A percentile compares a stretch with the other conserved stretches of the same genome.
These are phyloP conservation scores for Coccomyxa subellipsoidea DNA, from an alignment of 163 green algal species.

Conservation along the genomic window DNA sequence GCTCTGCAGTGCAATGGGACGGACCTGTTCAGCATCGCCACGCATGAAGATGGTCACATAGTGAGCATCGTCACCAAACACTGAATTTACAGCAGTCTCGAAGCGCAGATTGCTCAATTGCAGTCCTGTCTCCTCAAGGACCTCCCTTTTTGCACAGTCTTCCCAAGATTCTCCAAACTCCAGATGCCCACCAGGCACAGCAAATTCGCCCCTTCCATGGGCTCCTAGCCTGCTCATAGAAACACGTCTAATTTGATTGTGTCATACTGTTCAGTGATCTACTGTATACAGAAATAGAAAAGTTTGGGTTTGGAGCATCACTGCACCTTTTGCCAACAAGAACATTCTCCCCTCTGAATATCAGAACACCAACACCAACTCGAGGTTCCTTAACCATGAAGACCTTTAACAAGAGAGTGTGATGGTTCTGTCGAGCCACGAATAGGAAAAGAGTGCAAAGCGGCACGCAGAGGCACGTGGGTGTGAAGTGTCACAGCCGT, in stretches of 20 bases:
- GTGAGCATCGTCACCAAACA: constrained; percentile 6
- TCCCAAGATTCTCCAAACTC: constrained; percentile 11
- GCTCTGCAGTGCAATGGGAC: not conserved
- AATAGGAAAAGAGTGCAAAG: no score
- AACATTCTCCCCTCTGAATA: not conserved
- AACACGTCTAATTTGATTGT: no score
- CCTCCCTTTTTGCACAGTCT: constrained; percentile 6
- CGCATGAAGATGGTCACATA: constrained; percentile 22
- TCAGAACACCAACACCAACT: not conserved
- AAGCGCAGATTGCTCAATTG: not conserved
- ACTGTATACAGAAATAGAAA: no score
- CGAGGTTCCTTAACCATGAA: not conserved
- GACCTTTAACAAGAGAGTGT: no score
- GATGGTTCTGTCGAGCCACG: no score
- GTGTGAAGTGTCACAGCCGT: no score
- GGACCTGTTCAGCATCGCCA: not conserved
- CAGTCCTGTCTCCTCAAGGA: constrained; percentile 49
- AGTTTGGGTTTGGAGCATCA: no score
- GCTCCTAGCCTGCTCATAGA: constrained; percentile 2
- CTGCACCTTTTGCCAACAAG: constrained; percentile 6
- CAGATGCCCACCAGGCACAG: constrained; percentile 39
- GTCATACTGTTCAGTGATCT: no score
- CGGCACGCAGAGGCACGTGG: no score
- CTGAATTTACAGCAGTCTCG: not conserved
- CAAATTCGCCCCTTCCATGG: constrained; percentile 34